phyloP scores from a whole-genome alignment of 352 stramenopile genomes.

The Globisporangium middletonii region DNA sequence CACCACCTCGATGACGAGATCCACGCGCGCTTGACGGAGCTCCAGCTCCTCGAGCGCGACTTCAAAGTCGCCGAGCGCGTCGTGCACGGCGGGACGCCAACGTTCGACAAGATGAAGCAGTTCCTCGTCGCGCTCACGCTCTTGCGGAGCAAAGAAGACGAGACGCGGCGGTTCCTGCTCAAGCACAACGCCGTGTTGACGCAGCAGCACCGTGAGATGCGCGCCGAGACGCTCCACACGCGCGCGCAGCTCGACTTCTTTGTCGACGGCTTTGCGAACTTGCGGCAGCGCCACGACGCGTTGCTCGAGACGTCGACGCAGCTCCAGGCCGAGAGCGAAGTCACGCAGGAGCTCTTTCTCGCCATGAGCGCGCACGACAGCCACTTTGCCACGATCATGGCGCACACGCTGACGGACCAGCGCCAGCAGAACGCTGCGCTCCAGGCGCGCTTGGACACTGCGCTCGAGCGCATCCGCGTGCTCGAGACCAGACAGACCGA shows the following conservation, averaged over 20 bases:
- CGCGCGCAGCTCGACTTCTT: constrained; percentile 72
- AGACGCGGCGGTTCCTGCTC: constrained; percentile 44
- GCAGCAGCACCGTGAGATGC: constrained; percentile 50
- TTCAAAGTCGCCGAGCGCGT: constrained; percentile 60
- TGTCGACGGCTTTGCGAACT: constrained; percentile 63
- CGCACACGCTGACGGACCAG: constrained; percentile 36
- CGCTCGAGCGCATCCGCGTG: constrained; percentile 19
- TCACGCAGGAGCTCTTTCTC: constrained; percentile 45
- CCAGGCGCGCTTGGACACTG: constrained; percentile 15
- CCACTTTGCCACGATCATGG: constrained; percentile 45
- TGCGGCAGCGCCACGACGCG: constrained; percentile 57
- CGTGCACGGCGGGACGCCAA: constrained; percentile 45
- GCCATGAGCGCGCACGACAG: constrained; percentile 54
- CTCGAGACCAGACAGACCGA: constrained; percentile 32
- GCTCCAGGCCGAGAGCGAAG: constrained; percentile 61
- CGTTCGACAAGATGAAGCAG: constrained; percentile 73
- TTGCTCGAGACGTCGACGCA: constrained; percentile 45
- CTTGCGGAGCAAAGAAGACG: constrained; percentile 55
- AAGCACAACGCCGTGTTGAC: constrained; percentile 40
- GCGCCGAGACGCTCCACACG: constrained; percentile 54
- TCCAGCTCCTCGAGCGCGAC: constrained; percentile 39
- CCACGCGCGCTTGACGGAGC: constrained; percentile 22
- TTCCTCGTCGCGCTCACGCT: constrained; percentile 60
- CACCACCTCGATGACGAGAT: constrained; percentile 64
- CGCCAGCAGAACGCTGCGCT: constrained; percentile 32